These are phyloP conservation scores for Claviceps paspali DNA, from an alignment of 2,329 filamentous ascomycete genomes.

Conservation along the genomic window DNA sequence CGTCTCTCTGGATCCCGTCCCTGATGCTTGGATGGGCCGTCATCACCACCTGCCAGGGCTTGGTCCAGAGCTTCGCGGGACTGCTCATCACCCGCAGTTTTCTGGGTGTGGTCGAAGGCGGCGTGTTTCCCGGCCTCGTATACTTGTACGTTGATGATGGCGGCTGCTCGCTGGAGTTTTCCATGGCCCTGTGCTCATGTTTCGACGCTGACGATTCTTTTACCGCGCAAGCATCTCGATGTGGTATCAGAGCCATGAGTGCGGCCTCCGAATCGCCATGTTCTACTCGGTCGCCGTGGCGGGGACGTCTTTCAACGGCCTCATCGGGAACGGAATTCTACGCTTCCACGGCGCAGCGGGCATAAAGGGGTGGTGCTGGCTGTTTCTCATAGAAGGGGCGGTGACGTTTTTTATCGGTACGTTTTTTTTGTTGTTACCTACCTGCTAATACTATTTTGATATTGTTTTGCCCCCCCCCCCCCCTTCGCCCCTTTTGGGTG, in stretches of 20 bases:
- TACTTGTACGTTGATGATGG: constrained; percentile 27
- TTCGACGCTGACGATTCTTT: no score
- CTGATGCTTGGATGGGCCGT: constrained; percentile 39
- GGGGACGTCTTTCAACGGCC: constrained; percentile 46
- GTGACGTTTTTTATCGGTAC: constrained; percentile 28
- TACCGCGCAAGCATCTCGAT: constrained; percentile 40
- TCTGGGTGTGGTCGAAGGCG: constrained; percentile 37
- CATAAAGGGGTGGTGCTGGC: constrained; percentile 58
- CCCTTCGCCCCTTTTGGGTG: no score
- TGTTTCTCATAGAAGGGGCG: constrained; percentile 56
- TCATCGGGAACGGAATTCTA: constrained; percentile 43
- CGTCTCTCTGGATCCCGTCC: constrained; percentile 34
- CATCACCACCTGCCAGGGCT: constrained; percentile 32
- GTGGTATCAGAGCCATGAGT: constrained; percentile 46
- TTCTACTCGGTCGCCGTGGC: constrained; percentile 43
- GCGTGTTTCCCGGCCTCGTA: constrained; percentile 46
- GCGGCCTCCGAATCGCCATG: constrained; percentile 44
- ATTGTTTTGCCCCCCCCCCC: no score
- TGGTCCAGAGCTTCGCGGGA: constrained; percentile 32
- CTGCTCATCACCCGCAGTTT: constrained; percentile 33
- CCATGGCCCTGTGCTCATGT: no score
- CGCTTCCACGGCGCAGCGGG: constrained; percentile 37
- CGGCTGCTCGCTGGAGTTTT: neutral
- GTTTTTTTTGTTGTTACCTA: no score
- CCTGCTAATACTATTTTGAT: no score